phyloP scores from a whole-genome alignment of 495 filamentous ascomycete genomes.

The Copromyces sp. region DNA sequence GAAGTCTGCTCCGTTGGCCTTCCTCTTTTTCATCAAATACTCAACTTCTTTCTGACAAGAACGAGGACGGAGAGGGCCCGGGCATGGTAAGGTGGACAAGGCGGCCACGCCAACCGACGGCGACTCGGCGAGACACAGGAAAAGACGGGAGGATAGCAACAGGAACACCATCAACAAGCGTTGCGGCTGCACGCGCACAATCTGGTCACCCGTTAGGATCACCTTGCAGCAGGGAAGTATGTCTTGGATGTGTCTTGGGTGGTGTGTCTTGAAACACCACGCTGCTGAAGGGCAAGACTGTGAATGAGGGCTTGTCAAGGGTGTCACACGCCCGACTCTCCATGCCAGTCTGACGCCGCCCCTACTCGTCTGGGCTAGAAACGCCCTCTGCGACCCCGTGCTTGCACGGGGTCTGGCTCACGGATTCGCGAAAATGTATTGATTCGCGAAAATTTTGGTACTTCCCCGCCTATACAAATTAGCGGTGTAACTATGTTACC shows the following conservation, averaged over 20 bases:
- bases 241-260: neutral
- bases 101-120: neutral
- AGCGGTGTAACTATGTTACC: too few relatives aligned
- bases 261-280: neutral
- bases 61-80: neutral
- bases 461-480: too few relatives aligned
- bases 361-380: too few relatives aligned
- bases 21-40: neutral
- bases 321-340: neutral
- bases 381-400: too few relatives aligned
- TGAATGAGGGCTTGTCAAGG: neutral
- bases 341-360: neutral
- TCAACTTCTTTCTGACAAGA: neutral
- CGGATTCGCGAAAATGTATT: too few relatives aligned
- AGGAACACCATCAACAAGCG: neutral
- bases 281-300: neutral
- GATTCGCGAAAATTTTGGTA: too few relatives aligned
- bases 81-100: neutral
- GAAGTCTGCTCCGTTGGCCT: neutral
- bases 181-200: neutral
- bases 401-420: too few relatives aligned
- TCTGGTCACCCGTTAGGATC: neutral
- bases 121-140: neutral
- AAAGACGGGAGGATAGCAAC: neutral
- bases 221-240: neutral